A percentile compares a stretch with the other conserved stretches of the same genome.
These are phyloP conservation scores for Xylariaceae sp. DNA, from an alignment of 2,329 filamentous ascomycete genomes.

Conservation along the genomic window DNA sequence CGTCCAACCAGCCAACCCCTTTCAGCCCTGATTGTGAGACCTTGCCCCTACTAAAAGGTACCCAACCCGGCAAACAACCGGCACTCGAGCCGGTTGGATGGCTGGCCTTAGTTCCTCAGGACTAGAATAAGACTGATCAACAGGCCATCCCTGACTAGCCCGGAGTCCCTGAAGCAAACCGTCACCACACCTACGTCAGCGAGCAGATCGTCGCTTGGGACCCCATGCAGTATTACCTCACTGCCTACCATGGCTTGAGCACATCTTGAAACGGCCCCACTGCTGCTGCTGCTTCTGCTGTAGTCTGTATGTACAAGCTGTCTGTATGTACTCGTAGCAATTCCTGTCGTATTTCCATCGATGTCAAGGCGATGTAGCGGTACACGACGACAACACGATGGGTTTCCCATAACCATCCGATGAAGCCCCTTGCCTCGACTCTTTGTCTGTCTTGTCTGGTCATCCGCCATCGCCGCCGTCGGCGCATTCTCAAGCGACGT, in stretches of 20 bases:
- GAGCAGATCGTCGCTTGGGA: not conserved
- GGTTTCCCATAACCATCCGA: not conserved
- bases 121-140: not conserved
- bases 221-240: not conserved
- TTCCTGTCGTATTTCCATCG: too few relatives aligned
- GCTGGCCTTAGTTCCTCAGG: not conserved
- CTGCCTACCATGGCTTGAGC: not conserved
- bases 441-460: too few relatives aligned
- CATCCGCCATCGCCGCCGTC: not conserved
- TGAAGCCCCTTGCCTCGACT: not conserved
- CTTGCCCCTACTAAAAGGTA: not conserved
- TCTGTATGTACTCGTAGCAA: too few relatives aligned
- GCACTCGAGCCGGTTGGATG: not conserved
- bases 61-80: not conserved
- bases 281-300: not conserved
- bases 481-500: not conserved
- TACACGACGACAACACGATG: not conserved
- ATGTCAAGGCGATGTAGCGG: not conserved
- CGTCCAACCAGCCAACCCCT: not conserved
- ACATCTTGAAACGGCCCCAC: not conserved
- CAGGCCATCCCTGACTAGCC: not conserved
- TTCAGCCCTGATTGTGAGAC: conserved; percentile 2
- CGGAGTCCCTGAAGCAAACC: not conserved
- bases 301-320: too few relatives aligned
- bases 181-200: not conserved